Evolutionary conservation across 2,329 filamentous ascomycete species (phyloP).

Genomic region (Paracoccidioides brasiliensis): DNA sequence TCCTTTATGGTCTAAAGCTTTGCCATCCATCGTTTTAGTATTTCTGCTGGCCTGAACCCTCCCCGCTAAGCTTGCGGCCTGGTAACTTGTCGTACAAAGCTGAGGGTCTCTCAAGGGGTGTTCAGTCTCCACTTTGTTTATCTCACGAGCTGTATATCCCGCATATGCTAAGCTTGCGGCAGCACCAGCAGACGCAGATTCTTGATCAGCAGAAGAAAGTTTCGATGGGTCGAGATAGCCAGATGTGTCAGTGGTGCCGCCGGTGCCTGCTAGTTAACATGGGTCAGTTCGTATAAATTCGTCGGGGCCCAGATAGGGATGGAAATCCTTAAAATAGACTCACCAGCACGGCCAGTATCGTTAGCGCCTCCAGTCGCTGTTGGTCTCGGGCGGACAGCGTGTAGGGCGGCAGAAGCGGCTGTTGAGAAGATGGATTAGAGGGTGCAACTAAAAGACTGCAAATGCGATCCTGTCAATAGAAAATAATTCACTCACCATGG

Average conservation of each 20-base stretch:
- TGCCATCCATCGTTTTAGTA: neutral
- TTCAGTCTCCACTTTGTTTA: constrained; percentile 43
- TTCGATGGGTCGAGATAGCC: constrained; percentile 49
- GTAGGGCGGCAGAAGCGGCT: neutral
- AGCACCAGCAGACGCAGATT: constrained; percentile 47
- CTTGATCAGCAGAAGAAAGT: constrained; percentile 49
- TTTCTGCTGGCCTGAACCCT: neutral
- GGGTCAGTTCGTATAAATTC: neutral
- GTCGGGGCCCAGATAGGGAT: neutral
- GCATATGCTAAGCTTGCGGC: constrained; percentile 59
- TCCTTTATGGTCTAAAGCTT: neutral
- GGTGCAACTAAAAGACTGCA: too few relatives aligned
- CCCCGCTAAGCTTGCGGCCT: constrained; percentile 55
- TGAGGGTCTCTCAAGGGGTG: constrained; percentile 47
- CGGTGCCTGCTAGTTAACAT: neutral
- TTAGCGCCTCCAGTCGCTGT: neutral
- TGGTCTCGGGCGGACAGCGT: neutral
- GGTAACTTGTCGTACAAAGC: constrained; percentile 50
- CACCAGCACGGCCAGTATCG: neutral
- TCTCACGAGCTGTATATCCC: constrained; percentile 49
- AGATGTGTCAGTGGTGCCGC: neutral
- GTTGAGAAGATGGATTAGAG: neutral
- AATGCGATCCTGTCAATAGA: too few relatives aligned
- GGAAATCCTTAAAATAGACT: neutral
- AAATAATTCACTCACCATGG: neutral